Conservation (phyloP, 2,329 filamentous ascomycete genomes). For the Xylariales sp. region DNA sequence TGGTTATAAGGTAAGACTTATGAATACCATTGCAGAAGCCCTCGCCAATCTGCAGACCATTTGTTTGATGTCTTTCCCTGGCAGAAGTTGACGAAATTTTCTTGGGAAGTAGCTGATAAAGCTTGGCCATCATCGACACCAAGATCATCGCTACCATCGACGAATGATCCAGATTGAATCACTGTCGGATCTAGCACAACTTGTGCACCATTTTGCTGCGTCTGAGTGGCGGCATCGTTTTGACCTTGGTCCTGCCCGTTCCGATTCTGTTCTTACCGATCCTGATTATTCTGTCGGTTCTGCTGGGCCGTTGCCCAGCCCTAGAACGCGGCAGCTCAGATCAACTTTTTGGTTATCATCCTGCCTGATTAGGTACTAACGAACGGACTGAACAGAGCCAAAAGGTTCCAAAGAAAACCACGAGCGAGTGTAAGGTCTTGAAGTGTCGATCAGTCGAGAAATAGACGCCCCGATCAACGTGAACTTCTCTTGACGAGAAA, state of each 20-base stretch:
- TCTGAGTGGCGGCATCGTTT: constrained; percentile 19
- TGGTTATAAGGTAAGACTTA: constrained; percentile 35
- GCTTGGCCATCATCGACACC: constrained; percentile 39
- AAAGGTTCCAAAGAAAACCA: not conserved
- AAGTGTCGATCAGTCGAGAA: not conserved
- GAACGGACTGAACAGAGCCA: not conserved
- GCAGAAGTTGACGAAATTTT: constrained; percentile 63
- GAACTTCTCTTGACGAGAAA: constrained; percentile 7
- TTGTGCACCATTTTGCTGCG: constrained; percentile 10
- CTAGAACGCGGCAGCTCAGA: constrained; percentile 1
- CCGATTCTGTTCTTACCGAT: constrained; percentile 12
- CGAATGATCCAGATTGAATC: constrained; percentile 45
- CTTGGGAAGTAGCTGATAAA: constrained; percentile 46
- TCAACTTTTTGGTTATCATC: not conserved
- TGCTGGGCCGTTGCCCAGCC: constrained; percentile 5
- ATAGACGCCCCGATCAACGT: constrained; percentile 8
- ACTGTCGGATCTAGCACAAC: constrained; percentile 35
- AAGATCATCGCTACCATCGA: constrained; percentile 18
- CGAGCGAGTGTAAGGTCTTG: not conserved
- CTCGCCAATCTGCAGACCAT: constrained; percentile 50
- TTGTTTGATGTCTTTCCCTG: constrained; percentile 48
- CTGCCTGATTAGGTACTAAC: not conserved
- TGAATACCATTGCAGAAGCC: constrained; percentile 62
- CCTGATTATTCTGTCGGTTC: constrained; percentile 8
- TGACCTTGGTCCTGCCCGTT: constrained; percentile 21